Evolutionary conservation across 208 protist species (phyloP), one percentile per base, ranked within the genome.

Genomic region (Crithidia bombi): DNA sequence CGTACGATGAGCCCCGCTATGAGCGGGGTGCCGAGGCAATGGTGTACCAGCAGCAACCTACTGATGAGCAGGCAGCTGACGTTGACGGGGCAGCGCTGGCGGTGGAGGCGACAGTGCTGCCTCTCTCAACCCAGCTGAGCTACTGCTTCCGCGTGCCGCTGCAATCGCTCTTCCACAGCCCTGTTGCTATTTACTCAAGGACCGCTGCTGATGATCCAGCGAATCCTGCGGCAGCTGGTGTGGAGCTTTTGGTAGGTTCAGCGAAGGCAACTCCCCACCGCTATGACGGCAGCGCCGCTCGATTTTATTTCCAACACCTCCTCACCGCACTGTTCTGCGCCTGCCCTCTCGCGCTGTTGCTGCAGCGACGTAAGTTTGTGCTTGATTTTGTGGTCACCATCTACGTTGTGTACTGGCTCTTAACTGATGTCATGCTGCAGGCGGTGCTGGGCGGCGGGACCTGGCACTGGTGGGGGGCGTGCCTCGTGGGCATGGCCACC

Each of bases 321-420:
- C n/a, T 86, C 4, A 65, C 85, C 4, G 78, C 80, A 2, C 3
- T 84, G 3, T 14, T 67, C 14, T 64, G 85, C 23, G 66, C 85
- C 21, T 82, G 80, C 46, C 86, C 86, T 10, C 85, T 96, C 0
- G 73, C 89, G 10, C 17, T 73, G 19, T 74, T 85, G 0, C 79
- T 96, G 33, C 83, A 89, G 55, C 91, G 91, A 11, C 89, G 89
- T 39, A 94, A 94, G 65, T 81, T 94, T 43, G 87, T 91, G 7
- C 59, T 86, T 0, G 91, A 96, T 67, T 96, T 96, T 67, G 75
- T 86, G 19, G 56, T 72, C 25, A 94, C 91, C 70, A 74, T 94
- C 19, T 96, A 94, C 62, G 61, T 52, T 5, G 69, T 82, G 0
- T 96, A 96, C 61, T 82, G 83, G 57, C 11, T 93, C 0, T 28